Percentiles rank a stretch among this genome's conserved stretches.
Evolutionary conservation across 1,139 yeast genomes (phyloP).

Genomic region (Pichia sp.): DNA sequence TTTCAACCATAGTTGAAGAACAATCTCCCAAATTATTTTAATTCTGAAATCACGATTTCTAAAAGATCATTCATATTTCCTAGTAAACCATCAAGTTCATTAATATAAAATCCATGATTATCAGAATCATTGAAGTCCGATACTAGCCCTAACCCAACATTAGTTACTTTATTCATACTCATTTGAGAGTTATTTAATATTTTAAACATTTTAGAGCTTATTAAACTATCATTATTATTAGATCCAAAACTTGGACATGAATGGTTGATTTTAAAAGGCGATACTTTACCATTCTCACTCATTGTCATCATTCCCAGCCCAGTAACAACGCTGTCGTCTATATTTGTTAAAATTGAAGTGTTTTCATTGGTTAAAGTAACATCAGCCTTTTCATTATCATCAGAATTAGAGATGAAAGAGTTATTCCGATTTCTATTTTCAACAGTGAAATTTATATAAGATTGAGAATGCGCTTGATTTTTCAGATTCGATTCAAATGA

Average conservation of each 20-base stretch:
- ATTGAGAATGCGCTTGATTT: background rate
- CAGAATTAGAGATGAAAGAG: slow-evolving; percentile 2
- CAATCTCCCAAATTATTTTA: background rate
- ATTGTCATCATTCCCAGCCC: slow-evolving; percentile 16
- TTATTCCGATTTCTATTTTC: background rate
- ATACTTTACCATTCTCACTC: slow-evolving; percentile 9
- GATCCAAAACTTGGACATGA: too few relatives aligned
- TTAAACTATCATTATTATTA: background rate
- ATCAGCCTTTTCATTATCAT: slow-evolving; percentile 10
- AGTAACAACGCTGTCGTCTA: slow-evolving; percentile 7
- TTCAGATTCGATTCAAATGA: slow-evolving; percentile 5
- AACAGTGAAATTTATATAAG: background rate
- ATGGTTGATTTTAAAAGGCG: slow-evolving; percentile 2
- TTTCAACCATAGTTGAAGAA: background rate
- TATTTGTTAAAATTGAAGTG: background rate
- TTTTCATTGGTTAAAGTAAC: slow-evolving; percentile 11
- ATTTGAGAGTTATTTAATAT: slow-evolving; percentile 4
- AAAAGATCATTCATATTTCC: slow-evolving; percentile 11
- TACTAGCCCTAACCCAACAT: slow-evolving; percentile 3
- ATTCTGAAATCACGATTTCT: slow-evolving; percentile 4
- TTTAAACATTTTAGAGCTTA: background rate
- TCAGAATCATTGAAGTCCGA: slow-evolving; percentile 2
- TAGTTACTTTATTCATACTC: slow-evolving; percentile 6
- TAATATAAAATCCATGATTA: slow-evolving; percentile 2
- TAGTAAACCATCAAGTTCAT: slow-evolving; percentile 11